Conservation (phyloP, 805 yeast genomes). For the Candida hungchunana region DNA sequence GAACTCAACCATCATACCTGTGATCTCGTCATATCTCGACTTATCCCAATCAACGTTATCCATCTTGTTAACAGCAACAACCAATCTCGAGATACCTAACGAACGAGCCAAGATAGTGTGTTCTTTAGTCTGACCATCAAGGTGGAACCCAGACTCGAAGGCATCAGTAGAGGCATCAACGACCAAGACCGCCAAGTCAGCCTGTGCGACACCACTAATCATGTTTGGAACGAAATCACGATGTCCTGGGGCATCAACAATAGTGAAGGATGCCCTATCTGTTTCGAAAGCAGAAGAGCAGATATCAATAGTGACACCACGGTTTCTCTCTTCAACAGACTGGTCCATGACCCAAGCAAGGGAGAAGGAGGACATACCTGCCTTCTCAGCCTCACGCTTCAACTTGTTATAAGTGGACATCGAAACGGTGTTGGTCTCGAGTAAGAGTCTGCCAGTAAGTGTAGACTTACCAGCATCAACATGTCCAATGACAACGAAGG, state of each 20-base stretch:
- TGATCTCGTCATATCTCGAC: constrained; percentile 73
- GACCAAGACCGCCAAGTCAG: constrained; percentile 87
- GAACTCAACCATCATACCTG: constrained; percentile 74
- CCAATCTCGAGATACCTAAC: constrained; percentile 81
- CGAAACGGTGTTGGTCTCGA: constrained; percentile 96
- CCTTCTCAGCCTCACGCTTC: constrained; percentile 96
- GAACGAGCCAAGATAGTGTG: constrained; percentile 89
- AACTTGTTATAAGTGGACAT: constrained; percentile 95
- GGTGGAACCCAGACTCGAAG: constrained; percentile 92
- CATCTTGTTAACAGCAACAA: constrained; percentile 93
- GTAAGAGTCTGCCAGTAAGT: constrained; percentile 96
- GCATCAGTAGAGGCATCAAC: constrained; percentile 93
- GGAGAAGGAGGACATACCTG: constrained; percentile 96
- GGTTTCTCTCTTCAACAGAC: constrained; percentile 92
- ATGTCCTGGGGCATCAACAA: constrained; percentile 95
- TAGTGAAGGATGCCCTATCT: constrained; percentile 84
- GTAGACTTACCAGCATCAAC: constrained; percentile 99
- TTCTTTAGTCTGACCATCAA: constrained; percentile 95
- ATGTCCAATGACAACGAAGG: constrained; percentile 99
- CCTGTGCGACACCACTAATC: constrained; percentile 94
- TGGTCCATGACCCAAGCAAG: constrained; percentile 97
- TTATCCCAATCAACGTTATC: constrained; percentile 88
- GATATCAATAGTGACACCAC: constrained; percentile 95
- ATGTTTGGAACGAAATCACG: constrained; percentile 94
- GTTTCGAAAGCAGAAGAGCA: constrained; percentile 93